Evolutionary conservation across 2,329 filamentous ascomycete species (phyloP).

Genomic region (Fusarium armeniacum): DNA sequence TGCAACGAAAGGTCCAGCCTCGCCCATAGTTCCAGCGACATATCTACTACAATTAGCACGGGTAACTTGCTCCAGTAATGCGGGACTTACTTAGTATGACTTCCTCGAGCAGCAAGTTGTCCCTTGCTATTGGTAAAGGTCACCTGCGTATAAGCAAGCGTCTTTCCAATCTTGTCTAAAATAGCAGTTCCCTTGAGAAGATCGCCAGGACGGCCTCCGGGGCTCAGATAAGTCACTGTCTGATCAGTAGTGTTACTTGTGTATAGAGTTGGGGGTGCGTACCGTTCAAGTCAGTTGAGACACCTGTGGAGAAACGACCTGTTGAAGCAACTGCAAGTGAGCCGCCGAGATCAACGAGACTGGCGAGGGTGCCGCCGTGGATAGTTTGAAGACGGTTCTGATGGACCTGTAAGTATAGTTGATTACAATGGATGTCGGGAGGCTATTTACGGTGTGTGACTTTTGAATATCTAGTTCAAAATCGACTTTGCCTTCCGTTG

Average conservation of each 20-base stretch:
- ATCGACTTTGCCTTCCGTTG: slow-evolving; percentile 75
- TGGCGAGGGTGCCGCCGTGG: slow-evolving; percentile 84
- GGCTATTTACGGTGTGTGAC: slow-evolving; percentile 75
- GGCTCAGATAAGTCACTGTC: slow-evolving; percentile 73
- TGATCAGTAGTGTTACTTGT: neutral
- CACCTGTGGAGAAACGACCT: slow-evolving; percentile 73
- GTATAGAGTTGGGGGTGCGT: neutral
- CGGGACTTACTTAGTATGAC: slow-evolving; percentile 72
- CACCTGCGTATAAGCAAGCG: slow-evolving; percentile 72
- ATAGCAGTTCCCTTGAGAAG: slow-evolving; percentile 68
- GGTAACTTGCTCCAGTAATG: fast-evolving
- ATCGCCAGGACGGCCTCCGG: slow-evolving; percentile 70
- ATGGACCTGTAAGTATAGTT: fast-evolving
- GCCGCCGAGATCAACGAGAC: slow-evolving; percentile 77
- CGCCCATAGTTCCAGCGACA: slow-evolving; percentile 57
- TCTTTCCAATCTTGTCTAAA: slow-evolving; percentile 77
- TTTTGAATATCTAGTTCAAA: slow-evolving; percentile 82
- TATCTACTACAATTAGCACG: slow-evolving; percentile 54
- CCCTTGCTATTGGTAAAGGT: slow-evolving; percentile 71
- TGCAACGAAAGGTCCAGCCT: slow-evolving; percentile 56
- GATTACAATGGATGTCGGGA: neutral
- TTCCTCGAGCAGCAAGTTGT: slow-evolving; percentile 72
- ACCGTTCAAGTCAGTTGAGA: slow-evolving; percentile 76
- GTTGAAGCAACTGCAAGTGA: slow-evolving; percentile 76
- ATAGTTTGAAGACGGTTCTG: slow-evolving; percentile 83